Base-by-base conservation (phyloP, 1,139 yeast genomes). In the Lodderomyces oxycetoniae region DNA sequence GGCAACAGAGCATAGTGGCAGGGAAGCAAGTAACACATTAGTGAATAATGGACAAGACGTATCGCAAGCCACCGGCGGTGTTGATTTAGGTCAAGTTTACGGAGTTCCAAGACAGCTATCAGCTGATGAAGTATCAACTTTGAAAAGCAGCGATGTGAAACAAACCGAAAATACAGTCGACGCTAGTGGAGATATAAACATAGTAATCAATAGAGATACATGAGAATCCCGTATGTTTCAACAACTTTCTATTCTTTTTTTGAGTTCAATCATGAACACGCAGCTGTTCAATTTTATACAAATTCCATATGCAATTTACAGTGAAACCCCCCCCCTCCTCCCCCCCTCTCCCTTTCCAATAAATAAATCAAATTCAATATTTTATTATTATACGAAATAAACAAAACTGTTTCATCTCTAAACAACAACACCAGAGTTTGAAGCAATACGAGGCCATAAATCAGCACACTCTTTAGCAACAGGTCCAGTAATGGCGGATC, bases 381-480 rank as follows among this genome's bases (percentile, higher is more conserved):
- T 5, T 26, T 26, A 26, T 26, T 26, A 26, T 12, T 26, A 24
- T n/a, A 26, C 16, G 28, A 19, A 19, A 7, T 19, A 19, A 19
- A 19, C 22, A 7, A 10, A 19, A 7, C 7, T 4, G 7, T 28
- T 17, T 17, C 14, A 25, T 16, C 9, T 25, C 33, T 89, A 91
- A 69, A 88, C 99, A 73, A 93, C 98, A 70, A 93, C 98, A 86
- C 98, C 98, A 62, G 98, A 93, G 91, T 88, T 88, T 59, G 97
- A 88, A 67, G 99, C 98, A 76, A 93, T 91, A 82, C 98, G 89
- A 71, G 99, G 99, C 99, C 99, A 93, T 73, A 93, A 85, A 69
- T 93, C 99, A 69, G 99, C 98, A 79, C 98, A 91, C 79, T 93
- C 99, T 80, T 91, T 93, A 72, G 96, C 98, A 66, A 93, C 99